These are phyloP conservation scores for Pontederia crassipes DNA, from an alignment of 176 grass and related monocot genomes.

Conservation along the genomic window DNA sequence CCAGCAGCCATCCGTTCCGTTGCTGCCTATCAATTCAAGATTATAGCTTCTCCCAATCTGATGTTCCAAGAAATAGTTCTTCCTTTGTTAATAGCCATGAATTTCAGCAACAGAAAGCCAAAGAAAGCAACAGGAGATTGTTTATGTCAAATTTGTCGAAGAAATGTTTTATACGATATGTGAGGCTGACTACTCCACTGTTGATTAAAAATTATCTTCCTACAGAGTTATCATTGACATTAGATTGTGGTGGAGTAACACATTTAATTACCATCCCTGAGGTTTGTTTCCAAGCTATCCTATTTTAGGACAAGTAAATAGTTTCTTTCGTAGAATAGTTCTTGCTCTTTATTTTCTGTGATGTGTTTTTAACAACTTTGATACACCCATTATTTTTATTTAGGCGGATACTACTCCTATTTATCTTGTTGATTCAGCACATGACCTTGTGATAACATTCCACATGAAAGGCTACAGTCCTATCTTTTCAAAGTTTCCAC, in stretches of 20 bases:
- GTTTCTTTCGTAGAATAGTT: slow-evolving; percentile 17
- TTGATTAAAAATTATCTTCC: slow-evolving; percentile 92
- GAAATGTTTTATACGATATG: slow-evolving; percentile 63
- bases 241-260: slow-evolving; percentile 67
- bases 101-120: slow-evolving; percentile 20
- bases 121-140: slow-evolving; percentile 21
- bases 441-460: slow-evolving; percentile 81
- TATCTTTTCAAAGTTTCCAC: slow-evolving; percentile 56
- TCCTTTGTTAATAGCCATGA: slow-evolving; percentile 30
- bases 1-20: slow-evolving; percentile 85
- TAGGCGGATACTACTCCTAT: slow-evolving; percentile 69
- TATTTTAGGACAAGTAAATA: slow-evolving; percentile 3
- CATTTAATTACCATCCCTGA: slow-evolving; percentile 62
- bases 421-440: slow-evolving; percentile 70
- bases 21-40: slow-evolving; percentile 91
- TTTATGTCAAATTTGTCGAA: slow-evolving; percentile 38
- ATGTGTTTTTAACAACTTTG: slow-evolving; percentile 24
- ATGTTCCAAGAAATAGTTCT: slow-evolving; percentile 28
- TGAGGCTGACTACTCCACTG: slow-evolving; percentile 71
- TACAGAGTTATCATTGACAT: slow-evolving; percentile 52
- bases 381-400: slow-evolving; percentile 6
- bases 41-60: slow-evolving; percentile 45
- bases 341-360: slow-evolving; percentile 12
- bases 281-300: slow-evolving; percentile 31
- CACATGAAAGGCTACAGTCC: slow-evolving; percentile 61